A percentile compares a stretch with the other conserved stretches of the same genome.
These are phyloP conservation scores for Brassica carinata DNA, from an alignment of 345 rosid species.

Conservation along the genomic window DNA sequence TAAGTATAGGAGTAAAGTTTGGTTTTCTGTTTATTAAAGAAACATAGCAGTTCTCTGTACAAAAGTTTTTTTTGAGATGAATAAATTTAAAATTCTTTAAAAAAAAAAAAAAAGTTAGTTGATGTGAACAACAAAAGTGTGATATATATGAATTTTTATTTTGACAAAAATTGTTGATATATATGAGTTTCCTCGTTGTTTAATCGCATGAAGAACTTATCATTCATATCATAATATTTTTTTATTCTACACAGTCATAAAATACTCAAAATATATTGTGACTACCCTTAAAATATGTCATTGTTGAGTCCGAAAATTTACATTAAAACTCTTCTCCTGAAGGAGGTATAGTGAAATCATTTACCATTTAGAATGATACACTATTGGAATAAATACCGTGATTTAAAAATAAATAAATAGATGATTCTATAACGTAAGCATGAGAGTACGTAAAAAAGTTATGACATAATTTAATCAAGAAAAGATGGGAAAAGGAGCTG, in stretches of 20 bases:
- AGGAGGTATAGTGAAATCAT: slow-evolving; percentile 12
- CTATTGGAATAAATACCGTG: neutral
- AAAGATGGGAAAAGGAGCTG: slow-evolving; percentile 35
- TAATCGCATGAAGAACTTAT: slow-evolving; percentile 4
- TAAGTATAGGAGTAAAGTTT: too few relatives aligned
- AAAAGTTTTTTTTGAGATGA: too few relatives aligned
- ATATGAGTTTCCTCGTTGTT: neutral
- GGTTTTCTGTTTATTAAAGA: too few relatives aligned
- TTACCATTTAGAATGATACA: slow-evolving; percentile 7
- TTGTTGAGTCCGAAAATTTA: neutral
- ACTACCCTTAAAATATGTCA: neutral
- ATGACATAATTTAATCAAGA: slow-evolving; percentile 40
- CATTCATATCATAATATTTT: neutral
- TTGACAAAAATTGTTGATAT: too few relatives aligned
- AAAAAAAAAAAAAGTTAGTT: too few relatives aligned
- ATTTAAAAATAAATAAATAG: neutral
- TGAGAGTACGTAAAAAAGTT: slow-evolving; percentile 32
- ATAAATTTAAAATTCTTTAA: too few relatives aligned
- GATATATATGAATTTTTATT: too few relatives aligned
- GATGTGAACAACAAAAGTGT: slow-evolving; percentile 6
- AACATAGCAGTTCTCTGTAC: too few relatives aligned
- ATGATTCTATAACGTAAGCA: slow-evolving; percentile 39
- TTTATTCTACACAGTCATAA: neutral
- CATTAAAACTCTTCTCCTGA: slow-evolving; percentile 19
- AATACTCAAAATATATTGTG: neutral